Evolutionary conservation across 345 rosid genomes (phyloP), one percentile per base, ranked within the genome.

Genomic region (Clausena lansium): DNA sequence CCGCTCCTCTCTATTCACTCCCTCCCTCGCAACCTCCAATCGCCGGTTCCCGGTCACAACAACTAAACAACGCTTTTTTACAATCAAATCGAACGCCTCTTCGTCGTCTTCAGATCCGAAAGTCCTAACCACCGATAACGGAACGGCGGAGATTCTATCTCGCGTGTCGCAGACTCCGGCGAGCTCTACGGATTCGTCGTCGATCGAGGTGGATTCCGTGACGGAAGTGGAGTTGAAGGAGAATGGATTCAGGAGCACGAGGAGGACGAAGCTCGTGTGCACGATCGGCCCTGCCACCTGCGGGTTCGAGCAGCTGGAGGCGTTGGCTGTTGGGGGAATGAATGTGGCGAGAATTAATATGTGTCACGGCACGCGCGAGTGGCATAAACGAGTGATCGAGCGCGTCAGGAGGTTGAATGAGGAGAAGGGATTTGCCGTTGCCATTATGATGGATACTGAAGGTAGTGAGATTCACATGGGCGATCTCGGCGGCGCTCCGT

Each of bases 381-480:
- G 99, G 99, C 99, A 97, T 75, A 74, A 28, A 52, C 87, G 92
- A 3, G 97, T 97, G 45, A 93, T 97, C 59, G 90, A 91, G 28
- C 88, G 97, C 9, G 98, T 97, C 5, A 78, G 98, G 80, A 87
- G 84, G 78, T 87, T 97, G 78, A 97, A 97, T 75, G 98, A 93
- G 74, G 98, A 97, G 86, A 97, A 94, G 83, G 99, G 99, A 0
- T 94, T 81, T 68, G 98, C 99, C 0, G 99, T 97, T 45, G 99
- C 99, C 2, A 89, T 97, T 68, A 97, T 97, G 99, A 97, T 97
- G 99, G 99, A 97, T 62, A 97, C 99, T 28, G 98, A 97, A 89
- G 99, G 99, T 17, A 97, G 99, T 68, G 99, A 97, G 90, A 97
- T 97, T 84, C 99, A 93, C 80, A 97, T 97, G 99, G 98, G 94